Percentiles rank a stretch among this genome's conserved stretches.
Conservation (phyloP, 495 filamentous ascomycete species). For the Bombardia bombarda region DNA sequence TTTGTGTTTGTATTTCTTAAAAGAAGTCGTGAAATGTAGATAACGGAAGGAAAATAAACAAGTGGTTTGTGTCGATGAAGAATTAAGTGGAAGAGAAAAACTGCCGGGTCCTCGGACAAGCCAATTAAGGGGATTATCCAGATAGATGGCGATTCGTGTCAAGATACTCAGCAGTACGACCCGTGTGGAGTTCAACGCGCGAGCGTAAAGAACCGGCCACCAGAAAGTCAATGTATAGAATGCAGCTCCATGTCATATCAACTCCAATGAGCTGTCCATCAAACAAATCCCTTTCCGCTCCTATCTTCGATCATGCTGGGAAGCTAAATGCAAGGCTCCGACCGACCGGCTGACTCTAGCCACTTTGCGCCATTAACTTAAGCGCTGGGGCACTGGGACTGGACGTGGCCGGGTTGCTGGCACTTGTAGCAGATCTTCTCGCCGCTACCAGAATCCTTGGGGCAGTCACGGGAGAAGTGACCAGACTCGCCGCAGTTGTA, state of each 20-base stretch:
- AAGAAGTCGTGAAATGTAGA: constrained; percentile 2
- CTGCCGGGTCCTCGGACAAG: constrained; percentile 11
- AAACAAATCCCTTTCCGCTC: constrained; percentile 12
- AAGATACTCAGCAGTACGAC: constrained; percentile 21
- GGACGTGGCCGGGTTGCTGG: constrained; percentile 96
- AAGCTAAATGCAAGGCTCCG: constrained; percentile 16
- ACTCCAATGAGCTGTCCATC: constrained; percentile 13
- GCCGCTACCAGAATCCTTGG: constrained; percentile 67
- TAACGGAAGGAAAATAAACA: constrained; percentile 9
- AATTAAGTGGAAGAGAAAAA: constrained; percentile 9
- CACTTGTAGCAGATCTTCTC: constrained; percentile 99
- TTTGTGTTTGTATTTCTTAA: constrained; percentile 6
- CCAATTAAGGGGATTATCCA: constrained; percentile 27
- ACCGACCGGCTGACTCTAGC: constrained; percentile 10
- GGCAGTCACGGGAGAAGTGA: constrained; percentile 91
- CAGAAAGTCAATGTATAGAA: constrained; percentile 25
- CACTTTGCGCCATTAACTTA: constrained; percentile 12
- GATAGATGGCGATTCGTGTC: constrained; percentile 22
- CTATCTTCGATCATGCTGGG: constrained; percentile 12
- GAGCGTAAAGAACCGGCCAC: constrained; percentile 18
- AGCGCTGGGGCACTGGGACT: constrained; percentile 76
- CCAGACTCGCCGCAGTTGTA: constrained; percentile 98
- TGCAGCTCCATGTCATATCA: constrained; percentile 19
- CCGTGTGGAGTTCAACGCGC: constrained; percentile 16
- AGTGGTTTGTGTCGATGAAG: constrained; percentile 4